A percentile compares a stretch with the other conserved stretches of the same genome.
These are phyloP conservation scores for Cucumis hystrix DNA, from an alignment of 306 rosid species.

Conservation along the genomic window DNA sequence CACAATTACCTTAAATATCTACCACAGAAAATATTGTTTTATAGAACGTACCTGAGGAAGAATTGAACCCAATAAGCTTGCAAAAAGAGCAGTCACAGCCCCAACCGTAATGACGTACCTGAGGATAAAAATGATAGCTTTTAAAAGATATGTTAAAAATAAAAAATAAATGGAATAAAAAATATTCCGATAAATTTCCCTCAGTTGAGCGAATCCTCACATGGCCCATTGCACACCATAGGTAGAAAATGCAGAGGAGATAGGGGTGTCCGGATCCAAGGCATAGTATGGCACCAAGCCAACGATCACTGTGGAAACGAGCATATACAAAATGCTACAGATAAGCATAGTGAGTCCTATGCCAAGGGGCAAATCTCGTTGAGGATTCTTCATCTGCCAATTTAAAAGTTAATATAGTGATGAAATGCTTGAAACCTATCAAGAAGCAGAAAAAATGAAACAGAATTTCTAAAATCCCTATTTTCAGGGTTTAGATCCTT, in stretches of 20 bases:
- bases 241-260: constrained; percentile 70
- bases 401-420: not conserved
- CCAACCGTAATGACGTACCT: constrained; percentile 67
- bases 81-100: constrained; percentile 68
- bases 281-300: constrained; percentile 85
- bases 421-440: not conserved
- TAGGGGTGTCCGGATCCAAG: constrained; percentile 88
- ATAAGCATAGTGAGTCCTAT: constrained; percentile 55
- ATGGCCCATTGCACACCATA: constrained; percentile 88
- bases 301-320: constrained; percentile 74
- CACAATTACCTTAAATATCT: not conserved
- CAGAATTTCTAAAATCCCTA: not conserved
- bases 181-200: constrained; percentile 1
- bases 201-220: constrained; percentile 31
- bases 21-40: not conserved
- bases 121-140: constrained; percentile 9
- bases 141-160: not conserved
- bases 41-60: constrained; percentile 70
- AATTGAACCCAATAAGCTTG: constrained; percentile 71
- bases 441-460: not conserved
- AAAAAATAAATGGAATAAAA: not conserved
- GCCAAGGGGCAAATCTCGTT: constrained; percentile 83
- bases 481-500: not conserved
- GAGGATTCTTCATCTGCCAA: constrained; percentile 75
- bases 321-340: constrained; percentile 76